A percentile compares a stretch with the other conserved stretches of the same genome.
These are phyloP conservation scores for Mycena maculata DNA, from an alignment of 768 basidiomycete species.

Conservation along the genomic window DNA sequence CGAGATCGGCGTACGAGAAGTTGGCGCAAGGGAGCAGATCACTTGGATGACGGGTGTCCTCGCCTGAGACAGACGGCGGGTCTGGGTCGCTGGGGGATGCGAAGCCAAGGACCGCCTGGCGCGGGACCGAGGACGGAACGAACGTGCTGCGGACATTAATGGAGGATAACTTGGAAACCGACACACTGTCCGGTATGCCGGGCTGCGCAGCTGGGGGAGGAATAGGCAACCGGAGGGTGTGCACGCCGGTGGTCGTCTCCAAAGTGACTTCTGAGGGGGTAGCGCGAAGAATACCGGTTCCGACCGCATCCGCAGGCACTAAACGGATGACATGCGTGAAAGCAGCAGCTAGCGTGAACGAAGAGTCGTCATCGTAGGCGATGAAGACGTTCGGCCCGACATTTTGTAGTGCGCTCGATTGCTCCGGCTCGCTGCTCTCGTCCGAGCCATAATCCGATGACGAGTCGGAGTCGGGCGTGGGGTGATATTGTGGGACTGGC, in stretches of 20 bases:
- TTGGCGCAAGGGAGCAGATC: neutral
- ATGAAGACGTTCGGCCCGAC: constrained; percentile 30
- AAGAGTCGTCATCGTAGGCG: constrained; percentile 17
- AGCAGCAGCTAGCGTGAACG: constrained; percentile 1
- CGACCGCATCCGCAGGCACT: neutral
- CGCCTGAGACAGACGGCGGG: neutral
- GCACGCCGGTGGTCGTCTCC: constrained; percentile 6
- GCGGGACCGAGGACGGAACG: no score
- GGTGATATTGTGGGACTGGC: constrained; percentile 20
- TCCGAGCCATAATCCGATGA: neutral
- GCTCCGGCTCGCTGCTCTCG: neutral
- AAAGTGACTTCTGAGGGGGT: neutral
- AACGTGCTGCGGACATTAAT: constrained; percentile 17
- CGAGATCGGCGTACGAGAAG: constrained; percentile 14
- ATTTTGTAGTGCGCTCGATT: neutral
- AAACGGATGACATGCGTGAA: constrained; percentile 30
- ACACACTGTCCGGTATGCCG: neutral
- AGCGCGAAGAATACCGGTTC: neutral
- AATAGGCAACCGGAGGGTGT: constrained; percentile 23
- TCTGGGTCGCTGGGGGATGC: neutral
- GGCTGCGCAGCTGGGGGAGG: neutral
- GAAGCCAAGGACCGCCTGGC: neutral
- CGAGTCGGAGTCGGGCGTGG: neutral
- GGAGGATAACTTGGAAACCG: neutral
- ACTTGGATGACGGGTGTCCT: neutral